Conservation (phyloP, 2,329 filamentous ascomycete genomes). For the Cryphonectria radicalis region DNA sequence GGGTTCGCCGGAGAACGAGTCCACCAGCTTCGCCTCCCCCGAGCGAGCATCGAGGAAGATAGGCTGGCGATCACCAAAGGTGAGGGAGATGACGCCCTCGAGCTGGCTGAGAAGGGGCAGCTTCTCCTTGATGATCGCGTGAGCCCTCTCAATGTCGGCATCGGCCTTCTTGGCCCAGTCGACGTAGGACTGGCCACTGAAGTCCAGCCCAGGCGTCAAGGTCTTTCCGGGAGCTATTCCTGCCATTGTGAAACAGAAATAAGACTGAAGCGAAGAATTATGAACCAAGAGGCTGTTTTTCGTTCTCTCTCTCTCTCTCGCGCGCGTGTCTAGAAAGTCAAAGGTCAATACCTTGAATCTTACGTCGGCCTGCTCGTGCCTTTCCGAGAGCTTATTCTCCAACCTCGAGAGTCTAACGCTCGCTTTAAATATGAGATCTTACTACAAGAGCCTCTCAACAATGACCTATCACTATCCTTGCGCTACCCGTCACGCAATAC, state of each 20-base stretch:
- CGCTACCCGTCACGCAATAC: background rate
- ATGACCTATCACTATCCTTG: background rate
- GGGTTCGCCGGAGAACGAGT: constrained; percentile 32
- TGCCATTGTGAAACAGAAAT: constrained; percentile 28
- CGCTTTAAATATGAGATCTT: background rate
- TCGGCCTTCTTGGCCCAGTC: constrained; percentile 28
- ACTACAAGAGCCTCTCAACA: background rate
- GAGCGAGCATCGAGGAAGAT: constrained; percentile 36
- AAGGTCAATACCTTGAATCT: background rate
- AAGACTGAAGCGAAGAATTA: background rate
- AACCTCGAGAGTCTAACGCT: background rate
- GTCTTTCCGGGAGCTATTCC: constrained; percentile 33
- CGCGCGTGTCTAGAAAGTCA: background rate
- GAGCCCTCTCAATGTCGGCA: constrained; percentile 28
- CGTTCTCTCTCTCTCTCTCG: background rate
- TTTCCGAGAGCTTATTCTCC: background rate
- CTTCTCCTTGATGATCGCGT: constrained; percentile 33
- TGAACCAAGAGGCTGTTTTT: background rate
- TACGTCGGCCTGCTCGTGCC: background rate
- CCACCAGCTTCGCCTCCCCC: constrained; percentile 31
- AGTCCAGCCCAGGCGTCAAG: constrained; percentile 32
- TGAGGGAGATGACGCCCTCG: constrained; percentile 32
- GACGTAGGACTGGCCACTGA: constrained; percentile 31
- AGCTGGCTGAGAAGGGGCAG: constrained; percentile 32
- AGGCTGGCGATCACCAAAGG: constrained; percentile 31